Percentiles rank a stretch among this genome's conserved stretches.
phyloP scores from a whole-genome alignment of 495 filamentous ascomycete genomes.

The Xylaria venustula region DNA sequence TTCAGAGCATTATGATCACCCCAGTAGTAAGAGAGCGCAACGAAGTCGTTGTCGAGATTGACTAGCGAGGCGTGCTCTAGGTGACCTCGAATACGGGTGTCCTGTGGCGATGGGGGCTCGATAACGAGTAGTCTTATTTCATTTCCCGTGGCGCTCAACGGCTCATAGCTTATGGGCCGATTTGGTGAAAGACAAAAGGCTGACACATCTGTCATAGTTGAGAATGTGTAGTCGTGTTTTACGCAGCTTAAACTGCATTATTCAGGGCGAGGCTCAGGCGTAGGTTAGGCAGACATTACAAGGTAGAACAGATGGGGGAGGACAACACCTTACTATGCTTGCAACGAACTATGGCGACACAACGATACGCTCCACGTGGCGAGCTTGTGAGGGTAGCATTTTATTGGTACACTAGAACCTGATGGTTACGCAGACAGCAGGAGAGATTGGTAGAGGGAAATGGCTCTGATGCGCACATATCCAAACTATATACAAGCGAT shows the following conservation, averaged over 20 bases:
- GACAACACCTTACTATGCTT: background rate
- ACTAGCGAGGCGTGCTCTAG: slow-evolving; percentile 4
- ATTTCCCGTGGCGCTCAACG: background rate
- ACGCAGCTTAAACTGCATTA: background rate
- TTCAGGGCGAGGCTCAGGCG: background rate
- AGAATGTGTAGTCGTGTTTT: background rate
- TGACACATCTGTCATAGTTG: slow-evolving; percentile 1
- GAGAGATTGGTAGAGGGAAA: background rate
- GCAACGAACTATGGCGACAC: background rate
- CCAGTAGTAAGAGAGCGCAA: slow-evolving; percentile 11
- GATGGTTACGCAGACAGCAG: background rate
- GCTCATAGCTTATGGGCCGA: slow-evolving; percentile 1
- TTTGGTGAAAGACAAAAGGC: background rate
- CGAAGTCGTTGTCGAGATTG: slow-evolving; percentile 8
- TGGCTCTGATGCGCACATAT: background rate
- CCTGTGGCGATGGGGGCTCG: background rate
- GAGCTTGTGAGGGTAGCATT: background rate
- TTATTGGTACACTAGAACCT: background rate
- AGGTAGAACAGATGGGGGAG: background rate
- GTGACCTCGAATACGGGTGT: background rate
- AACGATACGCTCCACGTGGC: slow-evolving; percentile 14
- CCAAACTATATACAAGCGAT: background rate
- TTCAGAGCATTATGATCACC: background rate
- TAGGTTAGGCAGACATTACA: background rate
- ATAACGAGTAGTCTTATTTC: slow-evolving; percentile 9